Base-by-base conservation (phyloP, 2,329 filamentous ascomycete species). In the Diaporthe capsici region DNA sequence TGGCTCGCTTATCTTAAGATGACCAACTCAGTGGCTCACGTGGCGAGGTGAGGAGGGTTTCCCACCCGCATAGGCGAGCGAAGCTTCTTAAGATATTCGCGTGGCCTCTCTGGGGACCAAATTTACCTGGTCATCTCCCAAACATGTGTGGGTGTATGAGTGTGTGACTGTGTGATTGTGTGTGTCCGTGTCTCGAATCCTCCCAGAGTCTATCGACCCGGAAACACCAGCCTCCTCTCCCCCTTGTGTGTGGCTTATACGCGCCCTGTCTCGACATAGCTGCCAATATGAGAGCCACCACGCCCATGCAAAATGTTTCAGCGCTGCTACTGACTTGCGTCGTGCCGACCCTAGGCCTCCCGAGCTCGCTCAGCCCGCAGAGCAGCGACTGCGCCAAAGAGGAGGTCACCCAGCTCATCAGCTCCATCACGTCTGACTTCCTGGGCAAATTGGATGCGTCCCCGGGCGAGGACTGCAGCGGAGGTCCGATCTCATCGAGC, bases 371-470 rank as follows among this genome's bases (percentile, higher is more conserved):
- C 37, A 12, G 44, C 44, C 47, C 31, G 47, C 47, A 53, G 22
- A 3, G 4, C 22, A 20, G 65, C 34, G 65, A 53, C 65, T 10
- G 15, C 51, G 71, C 78, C 76, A 79, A 75, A 72, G 73, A 76
- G 13, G 60, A 76, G 22, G 73, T 81, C 49, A 68, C 79, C 34
- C 65, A 71, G 7, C 53, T 76, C 22, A 71, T 82, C 37, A 60
- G 47, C 47, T 68, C 65, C 22, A 68, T 68, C 47, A 68, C 65
- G 8, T 53, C 65, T 34, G 65, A 68, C 65, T 68, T 68, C 15
- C 20, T 53, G 47, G 47, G 34, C 47, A 68, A 68, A 39, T 53
- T 53, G 65, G 47, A 42, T 68, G 28, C 63, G 6, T 53, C 63
- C 31, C 44, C 63, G 63, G 63, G 10, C 22, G 44, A 25, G 20